A percentile compares a stretch with the other conserved stretches of the same genome.
Evolutionary conservation across 2,329 filamentous ascomycete species (phyloP).

Genomic region (Aspergillus flavus): DNA sequence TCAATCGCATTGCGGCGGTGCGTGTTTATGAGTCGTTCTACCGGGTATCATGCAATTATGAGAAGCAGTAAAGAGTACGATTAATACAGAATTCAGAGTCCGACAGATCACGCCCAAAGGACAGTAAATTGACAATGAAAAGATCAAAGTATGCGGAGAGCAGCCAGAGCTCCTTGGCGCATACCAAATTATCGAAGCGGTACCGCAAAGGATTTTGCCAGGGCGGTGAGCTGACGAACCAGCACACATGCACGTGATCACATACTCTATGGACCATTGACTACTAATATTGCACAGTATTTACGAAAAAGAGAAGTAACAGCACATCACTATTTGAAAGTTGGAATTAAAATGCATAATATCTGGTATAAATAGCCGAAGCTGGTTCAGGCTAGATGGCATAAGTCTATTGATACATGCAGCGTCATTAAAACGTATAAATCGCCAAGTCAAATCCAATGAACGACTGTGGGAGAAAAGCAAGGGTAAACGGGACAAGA

Average conservation of each 20-base stretch:
- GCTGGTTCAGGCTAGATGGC: neutral
- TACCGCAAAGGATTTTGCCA: constrained; percentile 20
- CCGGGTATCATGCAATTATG: constrained; percentile 21
- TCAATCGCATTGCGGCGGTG: constrained; percentile 77
- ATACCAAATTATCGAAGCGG: constrained; percentile 13
- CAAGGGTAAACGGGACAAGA: constrained; percentile 18
- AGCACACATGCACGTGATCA: constrained; percentile 7
- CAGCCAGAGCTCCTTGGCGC: constrained; percentile 13
- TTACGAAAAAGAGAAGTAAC: neutral
- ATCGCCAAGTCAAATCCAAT: constrained; percentile 4
- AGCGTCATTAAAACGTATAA: constrained; percentile 19
- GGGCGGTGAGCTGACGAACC: constrained; percentile 17
- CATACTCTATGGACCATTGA: neutral
- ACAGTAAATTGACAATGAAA: constrained; percentile 1
- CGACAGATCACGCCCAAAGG: neutral
- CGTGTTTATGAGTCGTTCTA: constrained; percentile 12
- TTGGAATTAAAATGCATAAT: neutral
- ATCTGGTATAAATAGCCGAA: neutral
- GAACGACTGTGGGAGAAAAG: constrained; percentile 1
- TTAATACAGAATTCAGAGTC: neutral
- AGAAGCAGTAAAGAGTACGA: neutral
- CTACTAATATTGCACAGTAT: neutral
- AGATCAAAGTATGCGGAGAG: constrained; percentile 5
- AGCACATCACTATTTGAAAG: neutral
- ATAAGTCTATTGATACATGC: constrained; percentile 20